Evolutionary conservation across 305 asterid species (phyloP), one percentile per base, ranked within the genome.

Genomic region (Rubia peregrina): DNA sequence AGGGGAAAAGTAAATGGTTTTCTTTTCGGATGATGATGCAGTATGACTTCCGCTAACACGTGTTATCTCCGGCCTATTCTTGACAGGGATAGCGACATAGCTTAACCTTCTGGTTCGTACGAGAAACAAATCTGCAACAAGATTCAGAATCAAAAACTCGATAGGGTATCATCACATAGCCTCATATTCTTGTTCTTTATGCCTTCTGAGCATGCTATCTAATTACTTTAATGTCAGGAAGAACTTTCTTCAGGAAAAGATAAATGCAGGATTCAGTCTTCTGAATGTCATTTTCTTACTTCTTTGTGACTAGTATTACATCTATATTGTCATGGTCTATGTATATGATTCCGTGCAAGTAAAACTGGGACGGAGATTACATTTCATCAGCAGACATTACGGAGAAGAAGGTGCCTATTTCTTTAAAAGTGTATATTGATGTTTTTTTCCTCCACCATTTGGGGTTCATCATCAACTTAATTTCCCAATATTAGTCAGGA

Each of bases 51-150:
- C 2, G 36, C 63, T 57, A 3, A 57, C 63, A 57, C 16, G 3
- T 57, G 2, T 57, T 57, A 21, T 22, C 63, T 57, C 11, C 40
- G 55, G 7, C 65, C 71, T 69, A 33, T 63, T 43, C 65, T 42
- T 17, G 42, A 68, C 44, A 22, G 65, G 59, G 70, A 49, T 55
- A n/a, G 46, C 57, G 55, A 38, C 71, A 24, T 5, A 40, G 57
- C 51, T 9, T 53, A 21, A 41, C 30, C 17, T 55, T 16, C 53
- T 65, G 22, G 43, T 7, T 46, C 26, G 22, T 14, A 67, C 24
- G 26, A 26, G 36, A 48, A 59, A 68, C 59, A 7, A 8, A 30
- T 48, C 56, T 46, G 71, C 60, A 17, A 22, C 46, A 33, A 68
- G 36, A 33, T 51, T 30, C 48, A 22, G 48, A 56, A 51, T 17